phyloP scores from a whole-genome alignment of 1,284 basidiomycete species.

The Tremellales sp. region DNA sequence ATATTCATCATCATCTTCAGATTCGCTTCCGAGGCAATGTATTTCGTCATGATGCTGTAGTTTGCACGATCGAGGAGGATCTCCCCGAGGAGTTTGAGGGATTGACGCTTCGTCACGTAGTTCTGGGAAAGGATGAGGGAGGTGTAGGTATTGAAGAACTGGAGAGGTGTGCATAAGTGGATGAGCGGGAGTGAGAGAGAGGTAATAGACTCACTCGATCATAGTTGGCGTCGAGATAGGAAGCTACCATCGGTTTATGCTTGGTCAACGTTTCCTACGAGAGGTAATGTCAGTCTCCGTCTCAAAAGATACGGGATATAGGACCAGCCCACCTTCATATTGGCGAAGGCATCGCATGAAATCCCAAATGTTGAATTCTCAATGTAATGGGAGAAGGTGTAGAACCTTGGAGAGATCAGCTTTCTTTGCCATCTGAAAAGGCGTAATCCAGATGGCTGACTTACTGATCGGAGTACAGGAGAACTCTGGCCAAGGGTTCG shows the following conservation, averaged over 20 bases:
- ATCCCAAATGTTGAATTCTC: constrained; percentile 97
- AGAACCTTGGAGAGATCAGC: constrained; percentile 63
- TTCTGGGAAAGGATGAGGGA: constrained; percentile 87
- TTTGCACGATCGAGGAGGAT: constrained; percentile 96
- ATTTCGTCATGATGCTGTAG: constrained; percentile 98
- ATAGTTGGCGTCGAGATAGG: constrained; percentile 94
- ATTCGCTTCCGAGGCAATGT: constrained; percentile 84
- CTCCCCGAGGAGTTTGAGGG: constrained; percentile 95
- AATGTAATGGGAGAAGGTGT: constrained; percentile 93
- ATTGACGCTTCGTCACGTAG: constrained; percentile 99
- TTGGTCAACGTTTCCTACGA: constrained; percentile 79
- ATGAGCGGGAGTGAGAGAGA: not conserved
- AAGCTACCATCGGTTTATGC: constrained; percentile 95
- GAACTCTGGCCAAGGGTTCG: constrained; percentile 82
- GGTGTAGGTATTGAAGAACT: constrained; percentile 96
- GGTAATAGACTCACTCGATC: constrained; percentile 63
- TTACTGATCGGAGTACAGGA: constrained; percentile 89
- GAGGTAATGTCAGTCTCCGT: constrained; percentile 4
- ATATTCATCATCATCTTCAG: constrained; percentile 99
- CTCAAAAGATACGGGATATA: not conserved
- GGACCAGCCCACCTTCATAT: constrained; percentile 63
- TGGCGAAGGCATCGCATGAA: constrained; percentile 95
- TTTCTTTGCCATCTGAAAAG: not conserved
- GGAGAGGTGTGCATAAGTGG: constrained; percentile 4
- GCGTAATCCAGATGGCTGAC: constrained; percentile 37